Evolutionary conservation across 139 green algal species (phyloP), one percentile per base, ranked within the genome.

Genomic region (Parachlorella kessleri): DNA sequence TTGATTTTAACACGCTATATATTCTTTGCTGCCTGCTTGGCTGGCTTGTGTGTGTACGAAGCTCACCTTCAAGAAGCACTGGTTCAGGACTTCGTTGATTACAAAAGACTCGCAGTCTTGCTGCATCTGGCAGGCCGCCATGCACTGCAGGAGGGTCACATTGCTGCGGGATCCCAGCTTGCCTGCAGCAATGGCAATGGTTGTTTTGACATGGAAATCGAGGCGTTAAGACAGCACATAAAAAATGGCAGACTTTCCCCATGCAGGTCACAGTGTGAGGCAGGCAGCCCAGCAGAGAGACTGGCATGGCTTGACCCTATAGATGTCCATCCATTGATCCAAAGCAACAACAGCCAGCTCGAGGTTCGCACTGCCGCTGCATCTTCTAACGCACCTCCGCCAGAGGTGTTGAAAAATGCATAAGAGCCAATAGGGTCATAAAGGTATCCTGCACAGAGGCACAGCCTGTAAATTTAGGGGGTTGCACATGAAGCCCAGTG

Each of bases 351-450:
- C n/a, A n/a, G n/a, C n/a, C n/a, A n/a, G n/a, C n/a, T n/a, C n/a
- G n/a, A n/a, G n/a, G n/a, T n/a, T n/a, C n/a, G n/a, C n/a, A n/a
- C n/a, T n/a, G n/a, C n/a, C n/a, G n/a, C n/a, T n/a, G n/a, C n/a
- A n/a, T n/a, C n/a, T n/a, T n/a, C n/a, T n/a, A n/a, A n/a, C n/a
- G n/a, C n/a, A n/a, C n/a, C n/a, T 30, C 37, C 38, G 32, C 59
- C 76, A 67, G 24, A 37, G 30, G 68, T 53, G 36, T 66, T 66
- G 75, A 72, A 83, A 33, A 79, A 83, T 26, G 67, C 54, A 33
- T 72, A 86, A 26, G 76, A 76, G 79, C 77, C 82, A 26, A 84
- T 80, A 1, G 88, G 87, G 55, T 93, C 88, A 26, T 92, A 86
- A 3, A 83, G 35, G 32, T 75, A 92, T 8, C 86, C 76, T 75